Percentiles rank a stretch among this genome's conserved stretches.
These are phyloP conservation scores for Beta lomatogona DNA, from an alignment of 179 eudicot species.

Conservation along the genomic window DNA sequence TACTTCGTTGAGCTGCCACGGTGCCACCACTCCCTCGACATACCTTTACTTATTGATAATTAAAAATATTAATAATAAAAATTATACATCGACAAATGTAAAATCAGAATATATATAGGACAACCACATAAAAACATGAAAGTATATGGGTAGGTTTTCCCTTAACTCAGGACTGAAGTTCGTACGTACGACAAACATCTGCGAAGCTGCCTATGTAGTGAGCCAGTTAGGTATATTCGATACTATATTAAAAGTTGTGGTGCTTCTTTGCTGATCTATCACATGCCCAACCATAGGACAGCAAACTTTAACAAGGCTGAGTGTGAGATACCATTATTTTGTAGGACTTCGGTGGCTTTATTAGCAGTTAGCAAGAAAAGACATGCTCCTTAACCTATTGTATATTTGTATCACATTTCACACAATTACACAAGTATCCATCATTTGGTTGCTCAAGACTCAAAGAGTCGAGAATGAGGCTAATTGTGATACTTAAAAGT, in stretches of 20 bases:
- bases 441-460: no score
- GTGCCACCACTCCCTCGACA: no score
- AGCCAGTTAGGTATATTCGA: conserved; percentile 3
- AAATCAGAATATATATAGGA: no score
- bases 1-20: no score
- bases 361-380: not conserved
- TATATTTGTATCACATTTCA: not conserved
- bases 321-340: not conserved
- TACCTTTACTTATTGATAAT: no score
- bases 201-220: not conserved
- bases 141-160: no score
- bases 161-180: not conserved
- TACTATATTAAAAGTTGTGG: not conserved
- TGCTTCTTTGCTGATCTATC: not conserved
- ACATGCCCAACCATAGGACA: conserved; percentile 15
- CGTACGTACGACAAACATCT: not conserved
- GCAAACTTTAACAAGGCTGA: conserved; percentile 21
- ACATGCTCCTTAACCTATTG: not conserved
- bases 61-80: no score
- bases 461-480: no score
- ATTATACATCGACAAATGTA: no score
- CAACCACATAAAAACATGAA: no score
- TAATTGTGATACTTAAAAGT: no score
- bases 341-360: not conserved
- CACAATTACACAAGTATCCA: no score